A percentile compares a stretch with the other conserved stretches of the same genome.
phyloP scores from a whole-genome alignment of 305 asterid genomes.

The Striga hermonthica region DNA sequence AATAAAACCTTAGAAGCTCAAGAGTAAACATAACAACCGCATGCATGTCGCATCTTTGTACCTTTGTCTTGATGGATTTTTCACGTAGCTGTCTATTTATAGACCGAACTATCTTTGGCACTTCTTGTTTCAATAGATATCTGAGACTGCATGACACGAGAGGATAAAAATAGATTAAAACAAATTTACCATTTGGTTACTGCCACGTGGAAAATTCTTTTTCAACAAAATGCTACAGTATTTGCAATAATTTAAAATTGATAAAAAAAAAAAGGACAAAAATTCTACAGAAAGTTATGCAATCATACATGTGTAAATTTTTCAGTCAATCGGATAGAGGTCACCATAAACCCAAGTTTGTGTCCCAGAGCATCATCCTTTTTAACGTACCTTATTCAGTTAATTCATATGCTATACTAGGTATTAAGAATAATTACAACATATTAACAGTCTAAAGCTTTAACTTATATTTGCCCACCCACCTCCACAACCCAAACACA shows the following conservation, averaged over 20 bases:
- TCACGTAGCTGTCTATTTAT: conserved; percentile 89
- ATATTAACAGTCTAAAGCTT: conserved; percentile 24
- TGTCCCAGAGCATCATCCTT: conserved; percentile 12
- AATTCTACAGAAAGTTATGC: not conserved
- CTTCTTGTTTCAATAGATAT: conserved; percentile 92
- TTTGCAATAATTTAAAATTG: conserved; percentile 18
- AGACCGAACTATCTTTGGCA: conserved; percentile 90
- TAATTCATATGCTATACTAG: not conserved
- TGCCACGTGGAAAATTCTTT: conserved; percentile 19
- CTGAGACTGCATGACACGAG: conserved; percentile 62
- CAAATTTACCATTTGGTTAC: not conserved
- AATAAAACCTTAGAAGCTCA: conserved; percentile 26
- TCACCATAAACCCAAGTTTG: conserved; percentile 5
- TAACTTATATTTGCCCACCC: not conserved
- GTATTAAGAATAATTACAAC: conserved; percentile 2
- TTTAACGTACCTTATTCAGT: conserved; percentile 10
- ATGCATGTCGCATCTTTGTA: conserved; percentile 28
- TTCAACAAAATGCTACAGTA: conserved; percentile 11
- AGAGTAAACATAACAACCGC: conserved; percentile 19
- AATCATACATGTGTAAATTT: not conserved
- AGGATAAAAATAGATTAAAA: conserved; percentile 27
- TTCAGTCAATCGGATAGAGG: conserved; percentile 2
- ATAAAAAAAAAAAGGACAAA: conserved; percentile 14
- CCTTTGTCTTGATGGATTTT: conserved; percentile 97
- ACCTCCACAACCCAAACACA: not conserved